Evolutionary conservation across 1,284 basidiomycete genomes (phyloP).

Genomic region (Hypsizygus ulmarius): DNA sequence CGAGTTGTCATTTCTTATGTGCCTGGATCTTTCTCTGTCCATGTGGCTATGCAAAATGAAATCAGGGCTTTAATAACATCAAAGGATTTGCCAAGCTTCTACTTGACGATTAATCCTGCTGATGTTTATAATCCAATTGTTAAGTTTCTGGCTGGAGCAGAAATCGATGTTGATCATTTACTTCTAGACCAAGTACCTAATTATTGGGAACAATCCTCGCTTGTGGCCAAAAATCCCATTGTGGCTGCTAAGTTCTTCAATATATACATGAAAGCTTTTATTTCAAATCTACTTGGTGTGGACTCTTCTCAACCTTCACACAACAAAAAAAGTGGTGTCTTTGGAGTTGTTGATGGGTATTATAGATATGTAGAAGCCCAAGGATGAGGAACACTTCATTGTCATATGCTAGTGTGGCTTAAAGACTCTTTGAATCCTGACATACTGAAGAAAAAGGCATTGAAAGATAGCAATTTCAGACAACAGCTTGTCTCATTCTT

Average conservation of each 20-base stretch:
- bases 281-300: constrained; percentile 25
- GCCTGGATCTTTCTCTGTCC: constrained; percentile 29
- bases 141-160: constrained; percentile 14
- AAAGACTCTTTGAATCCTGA: constrained; percentile 35
- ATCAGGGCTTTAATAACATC: constrained; percentile 21
- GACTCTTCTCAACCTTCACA: constrained; percentile 13
- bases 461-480: constrained; percentile 19
- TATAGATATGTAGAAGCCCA: constrained; percentile 45
- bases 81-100: constrained; percentile 13
- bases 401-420: constrained; percentile 44
- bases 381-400: constrained; percentile 38
- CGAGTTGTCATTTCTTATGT: constrained; percentile 29
- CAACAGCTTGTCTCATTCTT: constrained; percentile 25
- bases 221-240: background rate
- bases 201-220: background rate
- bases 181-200: background rate
- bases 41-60: constrained; percentile 34
- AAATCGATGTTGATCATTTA: constrained; percentile 15
- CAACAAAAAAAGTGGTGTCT: constrained; percentile 24
- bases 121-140: constrained; percentile 19
- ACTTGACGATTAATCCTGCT: constrained; percentile 20
- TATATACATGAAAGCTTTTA: constrained; percentile 35
- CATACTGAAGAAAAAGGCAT: constrained; percentile 27
- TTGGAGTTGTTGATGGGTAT: constrained; percentile 33
- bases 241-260: constrained; percentile 36